Conservation (phyloP, 1,139 yeast species). For the Yamadazyma triangularis region DNA sequence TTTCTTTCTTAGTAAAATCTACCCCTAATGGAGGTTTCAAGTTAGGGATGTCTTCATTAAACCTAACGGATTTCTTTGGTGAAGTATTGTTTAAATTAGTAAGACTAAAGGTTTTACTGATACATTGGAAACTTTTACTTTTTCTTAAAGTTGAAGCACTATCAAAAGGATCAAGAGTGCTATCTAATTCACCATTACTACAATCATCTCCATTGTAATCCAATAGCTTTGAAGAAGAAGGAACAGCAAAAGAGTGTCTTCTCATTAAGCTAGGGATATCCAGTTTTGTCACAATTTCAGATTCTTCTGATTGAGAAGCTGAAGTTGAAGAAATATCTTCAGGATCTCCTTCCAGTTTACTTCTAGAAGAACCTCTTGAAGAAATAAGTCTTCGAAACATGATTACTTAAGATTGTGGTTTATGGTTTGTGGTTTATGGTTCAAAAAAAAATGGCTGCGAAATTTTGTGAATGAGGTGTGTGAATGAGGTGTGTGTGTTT, state of each 20-base stretch:
- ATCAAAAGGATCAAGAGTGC: constrained; percentile 13
- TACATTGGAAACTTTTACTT: constrained; percentile 7
- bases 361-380: background rate
- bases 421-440: no score
- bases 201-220: background rate
- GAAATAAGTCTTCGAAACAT: no score
- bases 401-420: no score
- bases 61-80: constrained; percentile 8
- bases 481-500: no score
- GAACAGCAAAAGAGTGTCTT: constrained; percentile 5
- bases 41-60: constrained; percentile 4
- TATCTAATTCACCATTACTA: constrained; percentile 5
- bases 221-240: background rate
- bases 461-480: no score
- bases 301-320: background rate
- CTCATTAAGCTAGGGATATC: constrained; percentile 1
- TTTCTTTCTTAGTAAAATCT: background rate
- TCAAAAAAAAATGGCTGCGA: no score
- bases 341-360: background rate
- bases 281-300: background rate
- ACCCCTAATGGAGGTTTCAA: no score
- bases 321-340: constrained; percentile 1
- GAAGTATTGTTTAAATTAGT: constrained; percentile 1
- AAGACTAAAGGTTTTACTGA: constrained; percentile 1
- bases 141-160: constrained; percentile 3